These are phyloP conservation scores for Coemansia sp. DNA, from an alignment of 192 early-diverging fungal genomes.

Conservation along the genomic window DNA sequence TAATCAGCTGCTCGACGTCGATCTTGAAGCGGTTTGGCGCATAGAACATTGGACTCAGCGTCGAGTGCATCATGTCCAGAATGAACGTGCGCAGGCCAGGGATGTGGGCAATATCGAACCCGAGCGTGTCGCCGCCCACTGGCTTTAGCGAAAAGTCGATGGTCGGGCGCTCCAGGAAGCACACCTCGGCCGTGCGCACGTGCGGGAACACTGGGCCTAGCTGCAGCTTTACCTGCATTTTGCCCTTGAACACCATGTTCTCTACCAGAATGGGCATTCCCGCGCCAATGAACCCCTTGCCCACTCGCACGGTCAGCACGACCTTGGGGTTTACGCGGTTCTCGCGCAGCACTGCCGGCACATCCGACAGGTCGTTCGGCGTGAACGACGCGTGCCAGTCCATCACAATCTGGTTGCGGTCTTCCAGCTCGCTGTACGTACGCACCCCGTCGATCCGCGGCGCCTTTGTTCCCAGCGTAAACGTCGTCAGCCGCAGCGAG, in stretches of 20 bases:
- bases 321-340: constrained; percentile 82
- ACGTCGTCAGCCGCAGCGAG: constrained; percentile 64
- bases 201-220: constrained; percentile 83
- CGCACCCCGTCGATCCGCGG: constrained; percentile 66
- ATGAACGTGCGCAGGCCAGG: constrained; percentile 79
- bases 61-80: constrained; percentile 65
- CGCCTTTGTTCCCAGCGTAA: constrained; percentile 74
- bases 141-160: constrained; percentile 90
- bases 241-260: constrained; percentile 75
- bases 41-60: constrained; percentile 76
- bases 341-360: constrained; percentile 61
- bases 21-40: constrained; percentile 72
- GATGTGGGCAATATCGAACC: constrained; percentile 82
- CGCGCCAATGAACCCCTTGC: constrained; percentile 79
- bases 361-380: constrained; percentile 72
- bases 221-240: constrained; percentile 76
- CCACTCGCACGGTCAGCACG: constrained; percentile 75
- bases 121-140: constrained; percentile 75
- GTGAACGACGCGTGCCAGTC: constrained; percentile 85
- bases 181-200: constrained; percentile 74
- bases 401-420: constrained; percentile 78
- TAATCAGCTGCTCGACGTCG: constrained; percentile 73
- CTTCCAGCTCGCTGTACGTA: constrained; percentile 59
- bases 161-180: constrained; percentile 78
- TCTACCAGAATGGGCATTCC: constrained; percentile 80